phyloP scores from a whole-genome alignment of 371 early-diverging fungal species.

The Rhizopus delemar region DNA sequence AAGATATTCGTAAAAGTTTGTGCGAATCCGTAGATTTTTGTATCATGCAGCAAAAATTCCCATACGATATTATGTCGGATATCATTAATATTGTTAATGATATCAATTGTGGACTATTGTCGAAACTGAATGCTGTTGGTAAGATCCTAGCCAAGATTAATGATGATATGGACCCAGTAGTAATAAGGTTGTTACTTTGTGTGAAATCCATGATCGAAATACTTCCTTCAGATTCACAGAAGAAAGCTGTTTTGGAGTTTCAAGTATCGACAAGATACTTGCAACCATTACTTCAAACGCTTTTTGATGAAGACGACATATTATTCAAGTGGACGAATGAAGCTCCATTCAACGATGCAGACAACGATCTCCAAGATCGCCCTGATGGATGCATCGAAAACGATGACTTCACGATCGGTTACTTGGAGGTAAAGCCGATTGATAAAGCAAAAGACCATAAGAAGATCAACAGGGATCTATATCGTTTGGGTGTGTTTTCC shows the following conservation, averaged over 20 bases:
- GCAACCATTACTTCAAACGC: conserved; percentile 3
- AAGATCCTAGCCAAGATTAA: neutral
- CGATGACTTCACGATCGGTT: neutral
- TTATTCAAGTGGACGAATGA: conserved; percentile 2
- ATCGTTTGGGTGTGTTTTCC: conserved; percentile 6
- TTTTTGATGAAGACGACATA: conserved; percentile 3
- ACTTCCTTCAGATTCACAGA: neutral
- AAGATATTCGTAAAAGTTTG: conserved; percentile 9
- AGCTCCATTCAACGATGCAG: conserved; percentile 6
- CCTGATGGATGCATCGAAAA: conserved; percentile 7
- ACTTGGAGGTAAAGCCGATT: conserved; percentile 5
- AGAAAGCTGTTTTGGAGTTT: conserved; percentile 3
- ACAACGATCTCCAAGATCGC: conserved; percentile 6
- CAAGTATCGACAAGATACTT: conserved; percentile 3
- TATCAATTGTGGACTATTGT: conserved; percentile 2
- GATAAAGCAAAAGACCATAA: neutral
- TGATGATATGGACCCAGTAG: conserved; percentile 3
- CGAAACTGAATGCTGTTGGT: neutral
- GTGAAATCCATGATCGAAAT: neutral
- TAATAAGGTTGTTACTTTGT: neutral
- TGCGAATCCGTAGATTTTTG: conserved; percentile 11
- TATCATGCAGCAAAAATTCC: conserved; percentile 10
- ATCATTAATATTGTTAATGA: conserved; percentile 8
- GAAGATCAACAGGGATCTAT: neutral
- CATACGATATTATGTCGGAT: conserved; percentile 3